Evolutionary conservation across 2,329 filamentous ascomycete genomes (phyloP).

Genomic region (Pseudogymnoascus sp.): DNA sequence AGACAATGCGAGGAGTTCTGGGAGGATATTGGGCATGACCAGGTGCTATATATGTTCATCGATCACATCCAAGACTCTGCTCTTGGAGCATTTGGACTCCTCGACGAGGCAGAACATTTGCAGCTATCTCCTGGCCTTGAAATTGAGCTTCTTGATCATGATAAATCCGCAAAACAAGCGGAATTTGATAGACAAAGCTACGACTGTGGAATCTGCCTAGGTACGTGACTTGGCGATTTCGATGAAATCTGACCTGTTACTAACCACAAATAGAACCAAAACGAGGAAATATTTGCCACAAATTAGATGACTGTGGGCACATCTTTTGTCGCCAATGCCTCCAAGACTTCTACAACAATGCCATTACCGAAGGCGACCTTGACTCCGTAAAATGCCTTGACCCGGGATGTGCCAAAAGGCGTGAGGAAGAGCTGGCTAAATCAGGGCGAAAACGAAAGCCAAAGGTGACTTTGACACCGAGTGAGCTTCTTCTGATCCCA

Average conservation of each 20-base stretch:
- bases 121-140: conserved; percentile 50
- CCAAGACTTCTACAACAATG: conserved; percentile 80
- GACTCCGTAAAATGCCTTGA: conserved; percentile 70
- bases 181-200: conserved; percentile 80
- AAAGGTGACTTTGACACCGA: conserved; percentile 65
- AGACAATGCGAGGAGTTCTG: conserved; percentile 45
- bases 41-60: conserved; percentile 54
- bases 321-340: conserved; percentile 88
- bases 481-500: conserved; percentile 73
- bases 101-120: conserved; percentile 39
- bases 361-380: conserved; percentile 79
- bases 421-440: conserved; percentile 28
- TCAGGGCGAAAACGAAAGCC: conserved; percentile 43
- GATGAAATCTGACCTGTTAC: neutral
- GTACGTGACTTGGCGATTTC: conserved; percentile 31
- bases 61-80: conserved; percentile 52
- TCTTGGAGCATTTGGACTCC: conserved; percentile 52
- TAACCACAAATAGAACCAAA: conserved; percentile 58
- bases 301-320: conserved; percentile 74
- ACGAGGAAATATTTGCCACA: conserved; percentile 74
- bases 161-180: conserved; percentile 62
- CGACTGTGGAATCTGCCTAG: conserved; percentile 76
- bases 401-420: conserved; percentile 66
- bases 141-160: conserved; percentile 67
- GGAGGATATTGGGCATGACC: conserved; percentile 52